Base-by-base conservation (phyloP, 2,329 filamentous ascomycete genomes). In the Huntiella decipiens region DNA sequence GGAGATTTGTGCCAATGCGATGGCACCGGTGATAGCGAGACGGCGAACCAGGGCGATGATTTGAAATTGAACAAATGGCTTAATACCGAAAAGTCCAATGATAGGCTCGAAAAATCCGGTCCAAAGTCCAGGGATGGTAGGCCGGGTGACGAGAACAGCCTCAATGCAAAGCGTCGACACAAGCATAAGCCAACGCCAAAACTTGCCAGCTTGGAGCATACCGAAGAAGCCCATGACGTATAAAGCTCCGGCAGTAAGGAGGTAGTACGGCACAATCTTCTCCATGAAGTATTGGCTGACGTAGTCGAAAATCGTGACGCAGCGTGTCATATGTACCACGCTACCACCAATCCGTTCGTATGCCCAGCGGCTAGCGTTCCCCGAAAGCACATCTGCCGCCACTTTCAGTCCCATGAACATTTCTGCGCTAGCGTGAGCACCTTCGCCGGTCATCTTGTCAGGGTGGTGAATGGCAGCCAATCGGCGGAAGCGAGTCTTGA, bases 311-410 rank as follows among this genome's bases (percentile, higher is more conserved):
- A 82, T 64, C 0, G 80, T 83, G 45, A 69, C 63, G 61, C 76
- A 80, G 52, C 73, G 67, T 52, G 71, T 65, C 79, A 79, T 88
- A 6, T 60, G 58, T 10, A 79, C 60, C 15, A 87, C 69, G 22
- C 75, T 74, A 1, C 83, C 79, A 0, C 87, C 87, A 58, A 94
- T 86, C 41, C 85, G 77, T 58, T 94, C 85, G 62, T 95, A 95
- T 5, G 84, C 86, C 58, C 91, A 93, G 47, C 85, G 72, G 56
- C 73, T 77, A 1, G 75, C 77, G 2, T 82, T 74, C 56, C 91
- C 77, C n/a, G 75, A 64, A 12, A 95, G 73, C 0, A 79, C 83
- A 55, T 96, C 91, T 56, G 84, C 75, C 4, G 85, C 86, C 39
- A 77, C 66, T 65, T 87, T 88, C 55, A 96, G 70, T 55, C 82